Base-by-base conservation (phyloP, 139 green algal species). In the Picochlorum costavermella region DNA sequence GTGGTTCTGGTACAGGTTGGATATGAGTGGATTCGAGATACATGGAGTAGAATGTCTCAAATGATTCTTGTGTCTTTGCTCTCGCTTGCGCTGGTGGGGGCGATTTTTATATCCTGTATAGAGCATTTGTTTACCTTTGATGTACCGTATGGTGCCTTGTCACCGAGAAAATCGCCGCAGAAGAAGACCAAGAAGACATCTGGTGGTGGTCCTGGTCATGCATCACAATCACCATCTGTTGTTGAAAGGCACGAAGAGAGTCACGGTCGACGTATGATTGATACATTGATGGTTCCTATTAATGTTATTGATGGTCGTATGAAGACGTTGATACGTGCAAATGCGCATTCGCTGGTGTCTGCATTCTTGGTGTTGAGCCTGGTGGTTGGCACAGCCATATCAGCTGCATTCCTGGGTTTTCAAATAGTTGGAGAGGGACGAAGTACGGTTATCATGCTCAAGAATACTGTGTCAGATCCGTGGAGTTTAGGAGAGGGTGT, bases 321-420 rank as follows among this genome's bases (percentile, higher is more conserved):
- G 45, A 50, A 70, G 12, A n/a, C 20, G 5, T 25, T 12, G 2
- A 58, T 82, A 51, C 46, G 57, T 5, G 26, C 6, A 4, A 82
- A 79, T 60, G 45, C 79, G 50, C 50, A 82, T 46, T 23, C 75
- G 4, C 26, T 82, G 33, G 74, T 83, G 6, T 56, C 69, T 28
- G 65, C 69, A 20, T 60, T 69, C 1, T 50, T 83, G 12, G 69
- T 79, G 4, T 29, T 71, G 10, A 62, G 33, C 17, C 74, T 86
- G 17, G 63, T 86, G 36, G 16, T 86, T 30, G 80, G 80, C 17
- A 74, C 64, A 13, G 56, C 68, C 6, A 64, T 58, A 16, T 55
- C 81, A 33, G 61, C 64, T 13, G 71, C 67, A n/a, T 76, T 86
- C 31, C 62, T 86, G 16, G 56, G 61, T 11, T 65, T 84, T 9